Conservation (phyloP, 306 rosid species). For the Vicia sativa region DNA sequence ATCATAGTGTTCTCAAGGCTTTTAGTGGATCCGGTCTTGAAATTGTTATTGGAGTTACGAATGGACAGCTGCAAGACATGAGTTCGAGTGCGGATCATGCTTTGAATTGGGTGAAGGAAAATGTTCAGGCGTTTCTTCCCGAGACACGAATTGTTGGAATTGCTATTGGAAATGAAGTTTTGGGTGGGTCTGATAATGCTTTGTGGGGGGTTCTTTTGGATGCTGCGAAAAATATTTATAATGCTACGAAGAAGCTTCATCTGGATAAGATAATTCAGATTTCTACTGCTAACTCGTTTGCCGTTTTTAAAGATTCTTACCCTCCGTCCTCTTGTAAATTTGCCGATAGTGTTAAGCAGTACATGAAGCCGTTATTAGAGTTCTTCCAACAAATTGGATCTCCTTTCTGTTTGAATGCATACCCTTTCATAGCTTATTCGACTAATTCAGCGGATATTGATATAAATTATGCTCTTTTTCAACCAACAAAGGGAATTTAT, state of each 20-base stretch:
- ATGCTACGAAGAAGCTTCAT: conserved; percentile 62
- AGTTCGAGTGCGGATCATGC: conserved; percentile 76
- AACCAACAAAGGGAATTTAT: conserved; percentile 64
- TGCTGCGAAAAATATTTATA: conserved; percentile 76
- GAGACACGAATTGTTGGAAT: conserved; percentile 74
- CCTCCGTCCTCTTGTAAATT: conserved; percentile 94
- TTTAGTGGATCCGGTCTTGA: conserved; percentile 89
- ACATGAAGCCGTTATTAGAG: conserved; percentile 86
- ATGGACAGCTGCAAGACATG: conserved; percentile 68
- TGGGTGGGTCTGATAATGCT: conserved; percentile 64
- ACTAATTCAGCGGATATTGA: conserved; percentile 73
- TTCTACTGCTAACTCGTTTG: conserved; percentile 76
- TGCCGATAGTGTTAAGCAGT: conserved; percentile 61
- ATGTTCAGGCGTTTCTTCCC: conserved; percentile 84
- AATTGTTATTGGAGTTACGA: conserved; percentile 79
- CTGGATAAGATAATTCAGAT: conserved; percentile 65
- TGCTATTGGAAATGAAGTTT: conserved; percentile 87
- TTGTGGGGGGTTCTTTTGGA: conserved; percentile 68
- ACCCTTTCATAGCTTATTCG: conserved; percentile 74
- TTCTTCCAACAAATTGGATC: conserved; percentile 83
- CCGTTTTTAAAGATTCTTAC: conserved; percentile 72
- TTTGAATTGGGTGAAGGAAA: conserved; percentile 84
- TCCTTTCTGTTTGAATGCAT: conserved; percentile 94
- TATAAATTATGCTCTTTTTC: conserved; percentile 89
- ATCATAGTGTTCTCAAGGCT: conserved; percentile 86